Conservation (phyloP, 768 basidiomycete species). For the Mycena polygramma region DNA sequence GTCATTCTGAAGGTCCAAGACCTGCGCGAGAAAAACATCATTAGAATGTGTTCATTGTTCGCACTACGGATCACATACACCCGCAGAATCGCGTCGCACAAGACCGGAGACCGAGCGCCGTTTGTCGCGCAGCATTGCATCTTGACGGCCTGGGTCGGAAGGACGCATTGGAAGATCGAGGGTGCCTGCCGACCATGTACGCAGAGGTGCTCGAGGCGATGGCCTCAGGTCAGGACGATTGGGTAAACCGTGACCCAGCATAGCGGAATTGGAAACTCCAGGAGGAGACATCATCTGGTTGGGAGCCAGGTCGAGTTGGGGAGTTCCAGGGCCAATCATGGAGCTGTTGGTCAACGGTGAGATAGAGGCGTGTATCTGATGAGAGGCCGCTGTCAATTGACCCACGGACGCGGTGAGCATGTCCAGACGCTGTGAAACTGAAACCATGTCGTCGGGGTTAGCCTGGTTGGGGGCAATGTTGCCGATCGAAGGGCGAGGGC, state of each 20-base stretch:
- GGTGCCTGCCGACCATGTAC: conserved; percentile 89
- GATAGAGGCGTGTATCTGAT: conserved; percentile 68
- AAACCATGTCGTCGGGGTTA: conserved; percentile 78
- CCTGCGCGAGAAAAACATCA: conserved; percentile 48
- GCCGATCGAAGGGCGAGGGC: conserved; percentile 73
- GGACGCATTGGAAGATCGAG: conserved; percentile 79
- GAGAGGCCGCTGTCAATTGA: conserved; percentile 84
- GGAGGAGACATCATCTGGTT: conserved; percentile 60
- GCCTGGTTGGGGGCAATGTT: conserved; percentile 82
- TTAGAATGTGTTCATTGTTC: conserved; percentile 25
- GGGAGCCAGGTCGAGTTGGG: conserved; percentile 63
- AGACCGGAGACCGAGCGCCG: conserved; percentile 80
- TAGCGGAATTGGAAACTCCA: conserved; percentile 52
- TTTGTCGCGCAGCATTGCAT: conserved; percentile 69
- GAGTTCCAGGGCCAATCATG: conserved; percentile 53
- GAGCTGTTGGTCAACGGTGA: conserved; percentile 56
- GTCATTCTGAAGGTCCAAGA: conserved; percentile 68
- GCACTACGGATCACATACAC: conserved; percentile 56
- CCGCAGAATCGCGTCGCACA: conserved; percentile 80
- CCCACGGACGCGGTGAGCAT: conserved; percentile 88
- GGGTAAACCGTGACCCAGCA: conserved; percentile 73
- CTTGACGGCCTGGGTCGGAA: conserved; percentile 60
- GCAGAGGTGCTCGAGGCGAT: conserved; percentile 72
- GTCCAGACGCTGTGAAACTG: conserved; percentile 83
- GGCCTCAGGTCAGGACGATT: conserved; percentile 75